Evolutionary conservation across 768 basidiomycete species (phyloP).

Genomic region (Termitomyces sp.): DNA sequence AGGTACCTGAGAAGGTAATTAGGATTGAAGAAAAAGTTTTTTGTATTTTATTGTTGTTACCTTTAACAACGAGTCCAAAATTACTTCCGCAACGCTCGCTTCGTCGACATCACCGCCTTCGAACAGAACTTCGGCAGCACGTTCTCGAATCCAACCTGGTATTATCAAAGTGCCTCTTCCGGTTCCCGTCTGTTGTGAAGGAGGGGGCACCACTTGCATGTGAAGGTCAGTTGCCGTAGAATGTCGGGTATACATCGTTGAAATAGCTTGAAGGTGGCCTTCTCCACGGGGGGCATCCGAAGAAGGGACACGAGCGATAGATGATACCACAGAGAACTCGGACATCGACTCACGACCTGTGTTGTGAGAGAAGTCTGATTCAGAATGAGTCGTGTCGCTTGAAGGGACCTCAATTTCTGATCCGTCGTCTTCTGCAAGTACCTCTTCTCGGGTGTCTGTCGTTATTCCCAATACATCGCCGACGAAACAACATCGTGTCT

Average conservation of each 20-base stretch:
- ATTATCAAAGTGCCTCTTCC: constrained; percentile 77
- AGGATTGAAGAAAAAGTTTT: neutral
- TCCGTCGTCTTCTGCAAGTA: constrained; percentile 27
- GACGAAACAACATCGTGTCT: constrained; percentile 88
- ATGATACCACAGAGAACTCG: constrained; percentile 53
- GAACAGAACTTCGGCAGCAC: constrained; percentile 87
- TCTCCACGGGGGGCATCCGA: constrained; percentile 34
- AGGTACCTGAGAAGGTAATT: constrained; percentile 54
- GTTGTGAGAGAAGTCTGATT: constrained; percentile 57
- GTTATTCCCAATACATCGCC: constrained; percentile 48
- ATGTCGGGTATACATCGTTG: constrained; percentile 66
- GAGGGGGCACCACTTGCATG: constrained; percentile 64
- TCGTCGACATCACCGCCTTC: constrained; percentile 89
- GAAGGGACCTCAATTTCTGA: constrained; percentile 36
- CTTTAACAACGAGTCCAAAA: constrained; percentile 78
- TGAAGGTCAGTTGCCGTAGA: constrained; percentile 75
- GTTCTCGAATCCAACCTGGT: constrained; percentile 94
- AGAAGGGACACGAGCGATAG: constrained; percentile 25
- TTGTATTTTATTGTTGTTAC: constrained; percentile 27
- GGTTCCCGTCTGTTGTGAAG: constrained; percentile 61
- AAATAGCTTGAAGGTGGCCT: constrained; percentile 57
- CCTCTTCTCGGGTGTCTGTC: constrained; percentile 26
- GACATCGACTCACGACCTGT: constrained; percentile 42
- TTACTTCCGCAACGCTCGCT: constrained; percentile 74
- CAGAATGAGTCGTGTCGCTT: constrained; percentile 58